These are phyloP conservation scores for Lepiota brunneoincarnata DNA, from an alignment of 768 basidiomycete genomes.

Conservation along the genomic window DNA sequence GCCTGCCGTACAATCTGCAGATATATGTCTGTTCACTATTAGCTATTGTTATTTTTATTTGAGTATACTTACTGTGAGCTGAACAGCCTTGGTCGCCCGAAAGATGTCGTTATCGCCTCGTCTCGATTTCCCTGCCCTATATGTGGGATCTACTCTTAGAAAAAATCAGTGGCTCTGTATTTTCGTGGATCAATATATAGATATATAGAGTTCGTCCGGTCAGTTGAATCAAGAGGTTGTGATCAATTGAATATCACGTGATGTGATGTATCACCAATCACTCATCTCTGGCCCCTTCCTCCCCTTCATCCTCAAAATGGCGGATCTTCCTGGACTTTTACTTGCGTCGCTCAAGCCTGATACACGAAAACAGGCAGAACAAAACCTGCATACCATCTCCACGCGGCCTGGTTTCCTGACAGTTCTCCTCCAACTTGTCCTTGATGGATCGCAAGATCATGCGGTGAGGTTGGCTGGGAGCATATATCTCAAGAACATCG, in stretches of 20 bases:
- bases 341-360: conserved; percentile 67
- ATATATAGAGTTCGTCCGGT: too few species aligned
- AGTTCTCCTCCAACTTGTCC: conserved; percentile 75
- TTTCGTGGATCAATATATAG: too few species aligned
- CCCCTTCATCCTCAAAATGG: conserved; percentile 38
- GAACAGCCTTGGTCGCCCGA: too few species aligned
- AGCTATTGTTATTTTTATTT: too few species aligned
- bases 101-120: too few species aligned
- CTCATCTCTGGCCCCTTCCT: conserved; percentile 6
- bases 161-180: too few species aligned
- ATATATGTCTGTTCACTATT: too few species aligned
- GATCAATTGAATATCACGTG: conserved; percentile 1
- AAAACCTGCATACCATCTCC: conserved; percentile 64
- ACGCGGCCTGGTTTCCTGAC: conserved; percentile 75
- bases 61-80: too few species aligned
- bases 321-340: conserved; percentile 67
- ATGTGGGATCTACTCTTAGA: too few species aligned
- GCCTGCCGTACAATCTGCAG: too few species aligned
- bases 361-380: conserved; percentile 79
- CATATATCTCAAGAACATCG: conserved; percentile 90
- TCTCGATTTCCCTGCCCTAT: too few species aligned
- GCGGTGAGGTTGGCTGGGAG: conserved; percentile 79
- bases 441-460: conserved; percentile 63
- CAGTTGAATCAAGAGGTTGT: too few species aligned
- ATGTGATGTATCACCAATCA: conserved; percentile 1